A percentile compares a stretch with the other conserved stretches of the same genome.
phyloP scores from a whole-genome alignment of 2,329 filamentous ascomycete genomes.

The Pseudogymnoascus sp. region DNA sequence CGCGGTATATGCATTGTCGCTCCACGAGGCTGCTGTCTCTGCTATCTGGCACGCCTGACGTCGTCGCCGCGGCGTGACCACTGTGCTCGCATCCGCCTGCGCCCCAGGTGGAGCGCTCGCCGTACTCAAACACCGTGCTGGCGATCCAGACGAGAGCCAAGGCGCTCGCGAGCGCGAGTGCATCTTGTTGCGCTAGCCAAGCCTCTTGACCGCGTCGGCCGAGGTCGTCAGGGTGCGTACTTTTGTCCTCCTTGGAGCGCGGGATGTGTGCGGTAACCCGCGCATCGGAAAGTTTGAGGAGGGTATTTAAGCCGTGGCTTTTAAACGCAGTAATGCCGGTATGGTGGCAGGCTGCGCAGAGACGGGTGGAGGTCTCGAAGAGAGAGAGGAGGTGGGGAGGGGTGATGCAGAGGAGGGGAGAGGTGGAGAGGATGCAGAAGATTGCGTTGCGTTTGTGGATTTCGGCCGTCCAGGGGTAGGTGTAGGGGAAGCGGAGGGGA shows the following conservation, averaged over 20 bases:
- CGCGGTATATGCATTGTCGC: neutral
- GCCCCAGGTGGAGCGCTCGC: neutral
- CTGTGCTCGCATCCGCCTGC: neutral
- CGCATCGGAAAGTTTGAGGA: neutral
- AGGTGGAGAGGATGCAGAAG: neutral
- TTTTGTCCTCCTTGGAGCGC: neutral
- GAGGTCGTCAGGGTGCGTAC: neutral
- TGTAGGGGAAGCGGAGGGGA: neutral
- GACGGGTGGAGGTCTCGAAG: neutral
- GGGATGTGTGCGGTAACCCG: neutral
- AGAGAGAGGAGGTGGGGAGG: neutral
- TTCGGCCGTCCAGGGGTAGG: neutral
- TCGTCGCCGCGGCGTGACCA: neutral
- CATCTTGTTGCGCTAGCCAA: neutral
- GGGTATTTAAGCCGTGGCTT: neutral
- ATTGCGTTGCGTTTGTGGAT: neutral
- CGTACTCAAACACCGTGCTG: neutral
- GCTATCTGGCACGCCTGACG: neutral
- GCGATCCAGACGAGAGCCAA: neutral
- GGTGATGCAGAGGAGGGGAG: neutral
- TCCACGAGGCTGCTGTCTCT: neutral
- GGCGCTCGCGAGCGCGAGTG: neutral
- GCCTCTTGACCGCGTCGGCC: neutral
- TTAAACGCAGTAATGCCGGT: neutral
- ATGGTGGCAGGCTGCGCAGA: neutral